Evolutionary conservation across 1,284 basidiomycete genomes (phyloP), one percentile per base, ranked within the genome.

Genomic region (Puccinia novopanici): DNA sequence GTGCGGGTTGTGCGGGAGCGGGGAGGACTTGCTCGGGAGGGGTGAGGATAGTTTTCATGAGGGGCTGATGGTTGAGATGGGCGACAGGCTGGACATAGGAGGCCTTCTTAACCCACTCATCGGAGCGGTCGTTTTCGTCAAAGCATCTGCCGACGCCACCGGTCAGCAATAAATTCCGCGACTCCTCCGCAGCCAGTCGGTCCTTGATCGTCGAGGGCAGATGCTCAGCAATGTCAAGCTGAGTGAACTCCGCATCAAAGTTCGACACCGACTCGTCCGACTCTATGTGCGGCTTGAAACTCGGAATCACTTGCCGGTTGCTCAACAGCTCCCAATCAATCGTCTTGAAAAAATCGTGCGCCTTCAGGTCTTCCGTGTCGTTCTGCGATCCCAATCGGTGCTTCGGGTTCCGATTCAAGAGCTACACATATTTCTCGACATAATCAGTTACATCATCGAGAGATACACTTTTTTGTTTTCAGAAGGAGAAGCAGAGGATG

Each of bases 231-330:
- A 97, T 87, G 85, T 95, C 91, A 19, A 93, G 92, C 54, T 90
- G 90, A 9, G 97, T 99, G 87, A 99, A 99, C 87, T 98, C 95
- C 57, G 94, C 93, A 86, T 99, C 97, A 86, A 99, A 99, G 88
- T 98, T 98, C 83, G 92, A 92, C 45, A 95, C 95, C 34, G 92
- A 94, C 87, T 99, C 97, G 88, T 99, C 97, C 37, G 94, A 97
- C 86, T 98, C 96, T 83, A 99, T 95, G 81, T 92, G 89, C 19
- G 97, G 97, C 86, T 98, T 99, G 89, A 99, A 99, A 0, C 95
- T 95, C 2, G 97, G 97, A 0, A 95, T 94, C 71, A 96, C 91
- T 85, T 97, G 93, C 86, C 98, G 97, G 83, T 89, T 89, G 63
- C 91, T 90, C 42, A 99, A 90, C 3, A 92, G 90, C 61, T 89